phyloP scores from a whole-genome alignment of 2,329 filamentous ascomycete genomes.

The Fusarium acutatum region DNA sequence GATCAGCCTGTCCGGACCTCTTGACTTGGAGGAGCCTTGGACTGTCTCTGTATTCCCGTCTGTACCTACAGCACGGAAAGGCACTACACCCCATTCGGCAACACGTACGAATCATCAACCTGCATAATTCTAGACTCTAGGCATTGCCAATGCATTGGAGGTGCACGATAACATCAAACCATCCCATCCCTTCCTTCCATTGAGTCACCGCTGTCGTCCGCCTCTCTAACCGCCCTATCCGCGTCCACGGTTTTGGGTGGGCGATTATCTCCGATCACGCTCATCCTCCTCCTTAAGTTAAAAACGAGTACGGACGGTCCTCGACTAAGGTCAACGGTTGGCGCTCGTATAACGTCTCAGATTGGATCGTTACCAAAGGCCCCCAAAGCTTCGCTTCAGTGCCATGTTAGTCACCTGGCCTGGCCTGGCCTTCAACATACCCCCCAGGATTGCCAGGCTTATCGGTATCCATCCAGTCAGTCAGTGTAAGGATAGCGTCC shows the following conservation, averaged over 20 bases:
- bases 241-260: constrained; percentile 10
- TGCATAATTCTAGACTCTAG: constrained; percentile 37
- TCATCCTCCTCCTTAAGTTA: background rate
- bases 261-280: constrained; percentile 36
- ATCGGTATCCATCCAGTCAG: constrained; percentile 12
- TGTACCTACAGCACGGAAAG: constrained; percentile 5
- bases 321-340: constrained; percentile 33
- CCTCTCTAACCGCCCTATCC: constrained; percentile 27
- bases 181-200: background rate
- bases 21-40: background rate
- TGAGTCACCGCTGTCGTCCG: constrained; percentile 32
- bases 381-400: constrained; percentile 17
- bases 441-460: constrained; percentile 8
- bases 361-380: constrained; percentile 22
- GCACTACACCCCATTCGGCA: constrained; percentile 24
- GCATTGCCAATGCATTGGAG: background rate
- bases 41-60: constrained; percentile 12
- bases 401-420: constrained; percentile 43
- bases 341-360: constrained; percentile 34
- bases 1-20: constrained; percentile 6
- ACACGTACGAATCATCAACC: constrained; percentile 34
- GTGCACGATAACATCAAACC: constrained; percentile 34
- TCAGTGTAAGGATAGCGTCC: background rate
- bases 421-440: background rate
- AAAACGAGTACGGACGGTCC: background rate